A percentile compares a stretch with the other conserved stretches of the same genome.
Evolutionary conservation across 306 rosid genomes (phyloP).

Genomic region (Senna tora): DNA sequence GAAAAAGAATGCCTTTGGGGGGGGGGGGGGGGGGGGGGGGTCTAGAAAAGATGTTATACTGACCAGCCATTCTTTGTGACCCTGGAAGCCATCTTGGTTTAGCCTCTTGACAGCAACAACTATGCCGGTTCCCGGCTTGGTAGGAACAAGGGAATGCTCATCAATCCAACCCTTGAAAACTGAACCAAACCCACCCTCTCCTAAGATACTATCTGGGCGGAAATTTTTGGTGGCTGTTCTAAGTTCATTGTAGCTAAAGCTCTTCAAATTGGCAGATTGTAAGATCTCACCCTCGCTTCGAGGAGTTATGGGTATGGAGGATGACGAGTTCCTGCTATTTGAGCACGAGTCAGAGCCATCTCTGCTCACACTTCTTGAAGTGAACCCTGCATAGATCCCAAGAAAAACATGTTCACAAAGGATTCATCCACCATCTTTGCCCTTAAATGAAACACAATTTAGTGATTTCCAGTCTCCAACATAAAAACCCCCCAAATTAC

Average conservation of each 20-base stretch:
- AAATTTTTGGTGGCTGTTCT: conserved; percentile 83
- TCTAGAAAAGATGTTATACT: conserved; percentile 38
- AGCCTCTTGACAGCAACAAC: conserved; percentile 91
- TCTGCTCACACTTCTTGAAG: conserved; percentile 66
- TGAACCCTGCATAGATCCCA: conserved; percentile 57
- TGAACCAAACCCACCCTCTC: conserved; percentile 98
- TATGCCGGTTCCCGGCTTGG: conserved; percentile 82
- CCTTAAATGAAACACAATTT: conserved; percentile 27
- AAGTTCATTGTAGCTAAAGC: conserved; percentile 67
- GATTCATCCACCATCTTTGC: conserved; percentile 27
- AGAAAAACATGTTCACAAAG: conserved; percentile 30
- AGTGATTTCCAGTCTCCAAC: conserved; percentile 17
- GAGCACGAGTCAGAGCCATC: conserved; percentile 55
- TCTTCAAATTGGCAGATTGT: conserved; percentile 70
- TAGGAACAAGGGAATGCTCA: conserved; percentile 66
- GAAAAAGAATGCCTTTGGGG: too few relatives aligned
- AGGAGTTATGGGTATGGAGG: conserved; percentile 63
- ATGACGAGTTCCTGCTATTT: conserved; percentile 64
- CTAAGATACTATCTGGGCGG: conserved; percentile 91
- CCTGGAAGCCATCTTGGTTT: conserved; percentile 87
- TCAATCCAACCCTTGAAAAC: conserved; percentile 97
- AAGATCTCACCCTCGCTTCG: conserved; percentile 86
- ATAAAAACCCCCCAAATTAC: conserved; percentile 19
- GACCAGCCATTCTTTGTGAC: conserved; percentile 97
- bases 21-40: too few relatives aligned